Evolutionary conservation across 495 filamentous ascomycete species (phyloP), one percentile per base, ranked within the genome.

Genomic region (Penicillium dipodomyicola): DNA sequence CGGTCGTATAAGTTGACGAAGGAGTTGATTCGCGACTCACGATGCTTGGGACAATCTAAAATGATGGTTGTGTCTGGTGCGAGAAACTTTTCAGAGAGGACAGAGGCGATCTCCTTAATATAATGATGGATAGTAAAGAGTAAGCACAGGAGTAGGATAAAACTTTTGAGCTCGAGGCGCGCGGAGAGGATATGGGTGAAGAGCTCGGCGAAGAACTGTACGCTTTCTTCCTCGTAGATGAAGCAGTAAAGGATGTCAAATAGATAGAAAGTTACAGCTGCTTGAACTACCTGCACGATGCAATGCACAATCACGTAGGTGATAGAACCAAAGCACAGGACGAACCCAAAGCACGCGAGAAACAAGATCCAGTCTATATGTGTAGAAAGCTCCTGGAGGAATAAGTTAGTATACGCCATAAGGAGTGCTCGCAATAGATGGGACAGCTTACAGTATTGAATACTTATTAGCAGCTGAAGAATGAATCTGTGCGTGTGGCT

Each of bases 21-120:
- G 15, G 50, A 52, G 1, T 52, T 27, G 50, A 52, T 32, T 12
- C 50, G 22, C 1, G 20, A 29, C 50, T 52, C 50, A 29, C 25
- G 50, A 11, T 39, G 32, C 10, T 22, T 11, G 1, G 39, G 14
- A 32, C 39, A 43, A 42, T 32, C 39, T 6, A 19, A 2, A 40
- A 41, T 30, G 11, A 23, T 33, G 17, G 35, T 30, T 11, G 15
- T 25, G n/a, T 19, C 11, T 12, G 50, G 37, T 5, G 7, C 4
- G 9, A 32, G 8, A 12, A 7, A 7, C 22, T 22, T 52, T n/a
- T 52, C 35, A 8, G 9, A 5, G 17, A 52, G 10, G 11, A 32
- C n/a, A 19, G 4, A 6, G n/a, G 12, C 19, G 2, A 43, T 14
- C n/a, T 52, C 50, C 9, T 11, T 32, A 11, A 32, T 30, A 4